A percentile compares a stretch with the other conserved stretches of the same genome.
Conservation (phyloP, 176 grass and related monocot species). For the Carex myosuroides region DNA sequence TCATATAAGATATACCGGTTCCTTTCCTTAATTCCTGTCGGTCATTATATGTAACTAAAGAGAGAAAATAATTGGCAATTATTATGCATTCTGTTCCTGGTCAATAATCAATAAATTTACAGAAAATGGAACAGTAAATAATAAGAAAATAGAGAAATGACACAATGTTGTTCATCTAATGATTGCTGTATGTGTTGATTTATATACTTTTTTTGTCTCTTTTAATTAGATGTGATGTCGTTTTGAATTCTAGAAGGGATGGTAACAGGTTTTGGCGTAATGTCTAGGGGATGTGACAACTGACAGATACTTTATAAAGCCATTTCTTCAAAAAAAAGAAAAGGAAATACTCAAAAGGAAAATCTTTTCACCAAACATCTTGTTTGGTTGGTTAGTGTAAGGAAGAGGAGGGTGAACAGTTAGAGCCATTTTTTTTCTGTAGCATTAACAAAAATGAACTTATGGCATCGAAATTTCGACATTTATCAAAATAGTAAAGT, state of each 20-base stretch:
- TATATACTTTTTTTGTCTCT: background rate
- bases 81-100: background rate
- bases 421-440: no score
- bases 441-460: no score
- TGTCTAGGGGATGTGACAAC: background rate
- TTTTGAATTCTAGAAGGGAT: background rate
- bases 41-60: background rate
- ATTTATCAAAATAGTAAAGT: no score
- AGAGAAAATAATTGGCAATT: background rate
- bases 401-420: no score
- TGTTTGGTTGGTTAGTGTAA: no score
- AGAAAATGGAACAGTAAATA: conserved; percentile 2
- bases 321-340: background rate
- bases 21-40: conserved; percentile 28
- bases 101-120: background rate
- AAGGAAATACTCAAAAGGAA: no score
- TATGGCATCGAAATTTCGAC: no score
- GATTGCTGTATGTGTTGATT: background rate
- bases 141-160: background rate
- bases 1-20: conserved; percentile 52
- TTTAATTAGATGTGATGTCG: background rate
- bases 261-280: background rate
- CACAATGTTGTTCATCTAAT: background rate
- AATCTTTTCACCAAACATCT: no score
- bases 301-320: background rate